A percentile compares a stretch with the other conserved stretches of the same genome.
These are phyloP conservation scores for Aspergillus nanangensis DNA, from an alignment of 495 filamentous ascomycete species.

Conservation along the genomic window DNA sequence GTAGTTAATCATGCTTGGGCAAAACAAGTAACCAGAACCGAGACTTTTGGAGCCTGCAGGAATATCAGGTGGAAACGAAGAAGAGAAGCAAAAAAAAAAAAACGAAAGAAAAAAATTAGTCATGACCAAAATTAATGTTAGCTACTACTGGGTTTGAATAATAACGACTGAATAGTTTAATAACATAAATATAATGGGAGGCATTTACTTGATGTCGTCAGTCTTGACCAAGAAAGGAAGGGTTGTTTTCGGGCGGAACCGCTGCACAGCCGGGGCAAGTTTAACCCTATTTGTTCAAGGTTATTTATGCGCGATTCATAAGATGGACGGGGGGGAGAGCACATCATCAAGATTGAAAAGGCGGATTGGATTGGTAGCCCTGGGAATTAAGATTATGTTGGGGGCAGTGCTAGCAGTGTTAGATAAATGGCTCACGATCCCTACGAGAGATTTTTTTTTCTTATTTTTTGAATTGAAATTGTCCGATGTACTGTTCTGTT, in stretches of 20 bases:
- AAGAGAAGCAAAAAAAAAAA: slow-evolving; percentile 2
- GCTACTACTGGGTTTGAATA: neutral
- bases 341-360: too few relatives aligned
- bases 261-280: slow-evolving; percentile 14
- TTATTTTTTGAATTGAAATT: too few relatives aligned
- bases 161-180: neutral
- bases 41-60: neutral
- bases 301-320: neutral
- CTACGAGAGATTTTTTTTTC: too few relatives aligned
- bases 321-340: too few relatives aligned
- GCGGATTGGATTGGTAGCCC: too few relatives aligned
- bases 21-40: neutral
- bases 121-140: slow-evolving; percentile 1
- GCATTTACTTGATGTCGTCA: slow-evolving; percentile 13
- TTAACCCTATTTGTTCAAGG: slow-evolving; percentile 7
- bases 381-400: too few relatives aligned
- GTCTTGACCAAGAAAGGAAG: slow-evolving; percentile 10
- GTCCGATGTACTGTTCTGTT: too few relatives aligned
- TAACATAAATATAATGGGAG: slow-evolving; percentile 2
- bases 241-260: slow-evolving; percentile 17
- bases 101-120: neutral
- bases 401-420: too few relatives aligned
- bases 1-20: neutral
- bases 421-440: too few relatives aligned
- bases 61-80: neutral